phyloP scores from a whole-genome alignment of 176 grass and related monocot species.

The Luzula sylvatica region DNA sequence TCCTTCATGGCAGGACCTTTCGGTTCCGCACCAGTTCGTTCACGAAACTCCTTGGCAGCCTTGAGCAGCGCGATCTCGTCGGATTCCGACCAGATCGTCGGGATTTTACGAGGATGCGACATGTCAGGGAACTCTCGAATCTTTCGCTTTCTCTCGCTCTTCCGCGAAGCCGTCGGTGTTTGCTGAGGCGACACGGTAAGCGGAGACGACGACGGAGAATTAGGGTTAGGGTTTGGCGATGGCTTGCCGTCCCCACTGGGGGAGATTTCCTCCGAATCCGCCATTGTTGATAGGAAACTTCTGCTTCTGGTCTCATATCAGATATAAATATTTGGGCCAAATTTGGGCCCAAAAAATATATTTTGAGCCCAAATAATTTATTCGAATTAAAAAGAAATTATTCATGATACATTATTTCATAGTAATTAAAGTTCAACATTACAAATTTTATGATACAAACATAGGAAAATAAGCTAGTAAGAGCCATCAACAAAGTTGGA shows the following conservation, averaged over 20 bases:
- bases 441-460: conserved; percentile 13
- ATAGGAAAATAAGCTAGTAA: conserved; percentile 7
- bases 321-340: no score
- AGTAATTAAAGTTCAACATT: not conserved
- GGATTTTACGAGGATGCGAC: not conserved
- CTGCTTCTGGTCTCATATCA: no score
- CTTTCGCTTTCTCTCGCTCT: conserved; percentile 34
- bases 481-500: conserved; percentile 51
- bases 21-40: conserved; percentile 32
- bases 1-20: conserved; percentile 30
- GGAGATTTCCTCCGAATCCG: not conserved
- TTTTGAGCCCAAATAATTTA: no score
- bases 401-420: no score
- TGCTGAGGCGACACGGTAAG: conserved; percentile 25
- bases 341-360: no score
- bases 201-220: conserved; percentile 25
- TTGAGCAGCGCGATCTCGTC: conserved; percentile 50
- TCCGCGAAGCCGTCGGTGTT: conserved; percentile 27
- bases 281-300: not conserved
- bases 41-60: conserved; percentile 38
- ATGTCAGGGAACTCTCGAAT: conserved; percentile 28
- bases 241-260: conserved; percentile 1
- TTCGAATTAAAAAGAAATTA: no score
- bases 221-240: conserved; percentile 22
- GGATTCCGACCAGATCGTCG: conserved; percentile 57